Evolutionary conservation across 2,329 filamentous ascomycete species (phyloP).

Genomic region (Thelonectria rubi): DNA sequence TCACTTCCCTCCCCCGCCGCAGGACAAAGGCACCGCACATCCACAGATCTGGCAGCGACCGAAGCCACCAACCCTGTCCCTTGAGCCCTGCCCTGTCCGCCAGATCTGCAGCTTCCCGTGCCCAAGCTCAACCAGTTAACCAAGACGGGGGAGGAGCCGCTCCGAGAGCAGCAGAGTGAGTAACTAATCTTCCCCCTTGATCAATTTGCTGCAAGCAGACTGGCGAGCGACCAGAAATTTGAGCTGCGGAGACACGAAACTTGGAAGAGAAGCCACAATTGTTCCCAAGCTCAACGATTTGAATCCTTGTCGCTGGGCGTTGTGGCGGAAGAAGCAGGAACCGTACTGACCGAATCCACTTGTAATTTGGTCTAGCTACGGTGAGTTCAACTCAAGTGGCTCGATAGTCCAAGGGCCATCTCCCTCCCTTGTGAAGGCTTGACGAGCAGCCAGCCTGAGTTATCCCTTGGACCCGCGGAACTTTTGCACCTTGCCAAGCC

Average conservation of each 20-base stretch:
- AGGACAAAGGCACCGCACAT: conserved; percentile 32
- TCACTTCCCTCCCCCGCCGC: conserved; percentile 27
- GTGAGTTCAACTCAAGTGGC: conserved; percentile 21
- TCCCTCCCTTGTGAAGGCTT: background rate
- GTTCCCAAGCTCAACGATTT: background rate
- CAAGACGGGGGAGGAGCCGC: conserved; percentile 19
- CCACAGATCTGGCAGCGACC: conserved; percentile 30
- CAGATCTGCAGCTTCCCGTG: conserved; percentile 39
- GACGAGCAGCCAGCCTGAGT: background rate
- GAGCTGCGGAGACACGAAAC: conserved; percentile 5
- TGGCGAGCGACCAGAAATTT: conserved; percentile 3
- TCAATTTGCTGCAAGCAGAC: conserved; percentile 2
- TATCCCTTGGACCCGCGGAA: conserved; percentile 3
- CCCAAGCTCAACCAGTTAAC: background rate
- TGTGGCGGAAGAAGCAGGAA: background rate
- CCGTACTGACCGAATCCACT: conserved; percentile 21
- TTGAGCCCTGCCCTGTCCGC: conserved; percentile 31
- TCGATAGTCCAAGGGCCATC: conserved; percentile 24
- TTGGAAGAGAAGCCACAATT: conserved; percentile 2
- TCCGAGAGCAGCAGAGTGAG: background rate
- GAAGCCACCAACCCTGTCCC: conserved; percentile 24
- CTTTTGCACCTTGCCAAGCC: conserved; percentile 8
- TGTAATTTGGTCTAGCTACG: conserved; percentile 18
- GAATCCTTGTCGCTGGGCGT: conserved; percentile 13
- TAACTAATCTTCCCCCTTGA: conserved; percentile 6